phyloP scores from a whole-genome alignment of 495 filamentous ascomycete species.

The Podospora didyma region DNA sequence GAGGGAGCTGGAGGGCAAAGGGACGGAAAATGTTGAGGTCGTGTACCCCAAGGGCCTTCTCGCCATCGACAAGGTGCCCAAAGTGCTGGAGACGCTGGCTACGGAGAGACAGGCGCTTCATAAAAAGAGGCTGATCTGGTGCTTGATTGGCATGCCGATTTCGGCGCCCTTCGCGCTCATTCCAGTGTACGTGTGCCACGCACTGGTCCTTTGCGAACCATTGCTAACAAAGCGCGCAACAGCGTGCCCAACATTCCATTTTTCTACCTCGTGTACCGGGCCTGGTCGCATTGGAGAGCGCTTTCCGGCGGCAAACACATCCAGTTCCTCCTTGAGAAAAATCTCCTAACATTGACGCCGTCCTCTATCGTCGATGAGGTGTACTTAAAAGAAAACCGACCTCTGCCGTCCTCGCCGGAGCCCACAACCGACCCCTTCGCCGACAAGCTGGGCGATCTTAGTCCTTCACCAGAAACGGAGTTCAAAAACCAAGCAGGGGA shows the following conservation, averaged over 20 bases:
- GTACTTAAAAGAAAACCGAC: conserved; percentile 50
- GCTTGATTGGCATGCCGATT: conserved; percentile 78
- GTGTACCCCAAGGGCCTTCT: conserved; percentile 72
- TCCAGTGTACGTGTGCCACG: conserved; percentile 62
- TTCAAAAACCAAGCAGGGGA: conserved; percentile 44
- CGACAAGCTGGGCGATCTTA: conserved; percentile 19
- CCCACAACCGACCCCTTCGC: conserved; percentile 17
- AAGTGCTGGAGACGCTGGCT: conserved; percentile 59
- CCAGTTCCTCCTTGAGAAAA: conserved; percentile 69
- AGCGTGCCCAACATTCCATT: conserved; percentile 96
- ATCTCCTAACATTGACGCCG: conserved; percentile 60
- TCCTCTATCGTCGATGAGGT: conserved; percentile 64
- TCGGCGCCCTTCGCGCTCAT: conserved; percentile 75
- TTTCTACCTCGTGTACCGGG: conserved; percentile 87
- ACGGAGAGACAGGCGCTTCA: conserved; percentile 81
- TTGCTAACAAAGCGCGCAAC: conserved; percentile 4
- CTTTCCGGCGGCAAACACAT: conserved; percentile 81
- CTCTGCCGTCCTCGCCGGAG: conserved; percentile 24
- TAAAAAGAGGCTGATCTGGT: conserved; percentile 70
- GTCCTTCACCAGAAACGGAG: conserved; percentile 16
- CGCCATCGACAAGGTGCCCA: conserved; percentile 52
- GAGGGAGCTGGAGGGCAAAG: conserved; percentile 57
- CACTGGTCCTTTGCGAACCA: not conserved
- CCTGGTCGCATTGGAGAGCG: conserved; percentile 67
- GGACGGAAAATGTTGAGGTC: conserved; percentile 66